Evolutionary conservation across 2,329 filamentous ascomycete species (phyloP), one percentile per base, ranked within the genome.

Genomic region (Pleomassaria siparia): DNA sequence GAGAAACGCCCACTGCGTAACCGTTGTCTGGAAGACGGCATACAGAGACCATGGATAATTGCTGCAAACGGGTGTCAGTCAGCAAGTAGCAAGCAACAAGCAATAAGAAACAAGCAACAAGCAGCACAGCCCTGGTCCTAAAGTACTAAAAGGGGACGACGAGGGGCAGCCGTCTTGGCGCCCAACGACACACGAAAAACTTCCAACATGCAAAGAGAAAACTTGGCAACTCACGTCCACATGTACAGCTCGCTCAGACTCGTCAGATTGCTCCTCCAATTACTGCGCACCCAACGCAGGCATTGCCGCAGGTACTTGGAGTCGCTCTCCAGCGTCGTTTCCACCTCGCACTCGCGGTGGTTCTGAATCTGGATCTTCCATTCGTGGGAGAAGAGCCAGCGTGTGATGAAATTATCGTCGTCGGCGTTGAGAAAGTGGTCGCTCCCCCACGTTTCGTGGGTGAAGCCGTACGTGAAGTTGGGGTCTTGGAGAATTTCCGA

Each of bases 341-440:
- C 86, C 51, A 97, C 87, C 49, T 72, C 69, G 62, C 89, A 95
- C 67, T 95, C 89, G 40, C 81, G 83, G 70, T 96, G 87, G 74
- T 96, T 96, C 75, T 97, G 92, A 71, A 96, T 88, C 79, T 89
- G 92, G 18, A 91, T 96, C 75, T 95, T 90, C 89, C 90, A 95
- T 58, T 86, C 82, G 74, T 96, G 87, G 55, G 85, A 88, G 59
- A 96, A 91, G 64, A 97, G 81, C 92, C 92, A 97, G 48, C 92
- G 86, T 6, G 92, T 96, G 60, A 97, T 89, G 74, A 96, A 97
- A 74, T 97, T 97, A 78, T 97, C 92, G 71, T 97, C 92, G 72
- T 97, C 92, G 21, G 92, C 91, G 66, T 96, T 96, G 51, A 97
- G 80, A 64, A 91, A 91, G 74, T 87, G 95, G 62, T 87, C 85